Percentiles rank a stretch among this genome's conserved stretches.
Conservation (phyloP, 108 stramenopile genomes). For the Hondaea fermentalgiana region DNA sequence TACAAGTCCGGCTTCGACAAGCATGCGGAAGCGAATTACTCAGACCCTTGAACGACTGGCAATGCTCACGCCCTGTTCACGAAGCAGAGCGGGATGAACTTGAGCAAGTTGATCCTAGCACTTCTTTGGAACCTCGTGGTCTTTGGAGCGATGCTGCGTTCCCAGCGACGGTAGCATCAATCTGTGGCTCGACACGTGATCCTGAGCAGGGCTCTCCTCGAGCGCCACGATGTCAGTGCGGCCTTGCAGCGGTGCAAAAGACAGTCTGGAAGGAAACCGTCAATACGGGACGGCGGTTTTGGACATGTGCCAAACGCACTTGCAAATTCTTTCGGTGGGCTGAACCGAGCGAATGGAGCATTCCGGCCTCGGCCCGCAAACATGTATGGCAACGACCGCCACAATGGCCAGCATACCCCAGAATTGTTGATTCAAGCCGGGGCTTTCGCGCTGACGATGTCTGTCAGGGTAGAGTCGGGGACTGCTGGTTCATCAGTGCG, state of each 20-base stretch:
- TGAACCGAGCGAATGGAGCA: background rate
- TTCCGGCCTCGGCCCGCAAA: background rate
- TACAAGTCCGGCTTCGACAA: too few species aligned
- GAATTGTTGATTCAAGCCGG: background rate
- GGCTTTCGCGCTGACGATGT: conserved; percentile 1
- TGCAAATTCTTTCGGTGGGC: background rate
- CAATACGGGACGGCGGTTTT: background rate
- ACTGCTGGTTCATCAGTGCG: background rate
- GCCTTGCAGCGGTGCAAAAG: background rate
- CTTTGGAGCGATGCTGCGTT: background rate
- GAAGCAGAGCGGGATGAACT: background rate
- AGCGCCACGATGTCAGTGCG: background rate
- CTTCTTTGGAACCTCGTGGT: background rate
- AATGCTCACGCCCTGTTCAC: too few species aligned
- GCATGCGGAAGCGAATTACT: too few species aligned
- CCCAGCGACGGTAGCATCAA: background rate
- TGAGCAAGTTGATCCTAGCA: background rate
- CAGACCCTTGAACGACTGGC: too few species aligned
- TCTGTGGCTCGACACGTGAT: background rate
- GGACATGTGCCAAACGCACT: background rate
- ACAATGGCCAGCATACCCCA: background rate
- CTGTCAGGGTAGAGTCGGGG: background rate
- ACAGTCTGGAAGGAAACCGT: background rate
- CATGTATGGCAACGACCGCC: conserved; percentile 4
- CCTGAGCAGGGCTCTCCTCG: background rate